A percentile compares a stretch with the other conserved stretches of the same genome.
Conservation (phyloP, 441 rosid genomes). For the Populus tomentosa region DNA sequence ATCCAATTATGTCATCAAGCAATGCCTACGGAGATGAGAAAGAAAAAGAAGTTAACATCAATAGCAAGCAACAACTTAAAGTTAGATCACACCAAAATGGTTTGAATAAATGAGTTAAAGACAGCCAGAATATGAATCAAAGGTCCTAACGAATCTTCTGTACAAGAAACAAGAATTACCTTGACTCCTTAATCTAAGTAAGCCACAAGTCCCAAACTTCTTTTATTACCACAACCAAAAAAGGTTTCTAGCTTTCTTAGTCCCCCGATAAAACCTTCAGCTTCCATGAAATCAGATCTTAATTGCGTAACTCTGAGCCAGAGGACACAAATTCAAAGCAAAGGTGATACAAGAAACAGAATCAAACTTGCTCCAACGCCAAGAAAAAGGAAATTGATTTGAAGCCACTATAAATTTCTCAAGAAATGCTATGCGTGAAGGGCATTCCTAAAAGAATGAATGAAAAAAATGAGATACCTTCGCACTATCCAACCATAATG, state of each 20-base stretch:
- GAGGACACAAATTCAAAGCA: neutral
- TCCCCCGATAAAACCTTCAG: neutral
- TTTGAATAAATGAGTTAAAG: neutral
- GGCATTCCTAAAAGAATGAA: neutral
- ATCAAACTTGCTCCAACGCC: neutral
- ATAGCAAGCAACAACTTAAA: neutral
- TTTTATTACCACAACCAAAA: neutral
- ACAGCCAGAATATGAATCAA: neutral
- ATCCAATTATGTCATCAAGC: neutral
- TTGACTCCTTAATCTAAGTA: neutral
- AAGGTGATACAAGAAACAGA: neutral
- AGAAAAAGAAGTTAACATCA: neutral
- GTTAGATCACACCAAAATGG: neutral
- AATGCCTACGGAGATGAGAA: neutral
- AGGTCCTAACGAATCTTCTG: neutral
- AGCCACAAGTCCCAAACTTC: neutral
- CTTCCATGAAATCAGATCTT: conserved; percentile 2
- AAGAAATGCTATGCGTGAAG: neutral
- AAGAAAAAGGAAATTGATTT: neutral
- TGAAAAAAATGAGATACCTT: neutral
- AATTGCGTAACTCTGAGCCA: neutral
- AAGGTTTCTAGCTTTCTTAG: neutral
- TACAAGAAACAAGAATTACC: neutral
- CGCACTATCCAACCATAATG: neutral
- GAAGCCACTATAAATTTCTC: neutral